phyloP scores from a whole-genome alignment of 768 basidiomycete genomes.

The Leccinellum rugosiceps region DNA sequence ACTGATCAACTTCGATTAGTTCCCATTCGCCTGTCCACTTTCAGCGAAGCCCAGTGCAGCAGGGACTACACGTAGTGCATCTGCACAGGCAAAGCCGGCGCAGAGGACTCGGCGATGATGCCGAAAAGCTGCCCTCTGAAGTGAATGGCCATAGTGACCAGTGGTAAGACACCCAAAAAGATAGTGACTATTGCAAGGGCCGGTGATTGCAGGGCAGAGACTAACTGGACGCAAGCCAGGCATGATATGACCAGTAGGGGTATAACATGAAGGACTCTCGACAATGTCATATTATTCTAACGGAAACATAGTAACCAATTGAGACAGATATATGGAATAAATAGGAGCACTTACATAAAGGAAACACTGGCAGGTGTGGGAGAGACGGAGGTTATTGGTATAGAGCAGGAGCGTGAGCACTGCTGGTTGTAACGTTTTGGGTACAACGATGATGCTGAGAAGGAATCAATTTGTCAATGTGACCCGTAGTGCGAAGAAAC shows the following conservation, averaged over 20 bases:
- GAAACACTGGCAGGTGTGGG: not conserved
- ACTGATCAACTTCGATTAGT: not conserved
- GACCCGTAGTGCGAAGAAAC: not conserved
- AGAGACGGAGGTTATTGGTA: conserved; percentile 12
- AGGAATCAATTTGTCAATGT: not conserved
- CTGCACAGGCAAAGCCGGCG: not conserved
- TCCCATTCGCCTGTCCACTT: not conserved
- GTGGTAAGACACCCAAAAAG: conserved; percentile 9
- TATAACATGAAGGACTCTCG: conserved; percentile 15
- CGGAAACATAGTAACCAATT: not conserved
- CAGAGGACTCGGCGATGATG: not conserved
- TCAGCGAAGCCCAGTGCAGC: not conserved
- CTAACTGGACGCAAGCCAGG: conserved; percentile 9
- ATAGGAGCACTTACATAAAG: conserved; percentile 2
- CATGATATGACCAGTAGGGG: conserved; percentile 14
- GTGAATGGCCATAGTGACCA: conserved; percentile 3
- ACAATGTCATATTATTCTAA: conserved; percentile 6
- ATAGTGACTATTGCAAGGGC: conserved; percentile 5
- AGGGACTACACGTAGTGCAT: not conserved
- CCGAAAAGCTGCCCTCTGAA: not conserved
- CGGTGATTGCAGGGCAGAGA: conserved; percentile 7
- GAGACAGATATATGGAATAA: not conserved
- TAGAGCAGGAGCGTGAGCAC: conserved; percentile 21
- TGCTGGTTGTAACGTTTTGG: conserved; percentile 1
- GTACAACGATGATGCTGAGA: conserved; percentile 10